Percentiles rank a stretch among this genome's conserved stretches.
Evolutionary conservation across 495 filamentous ascomycete genomes (phyloP).

Genomic region (Penicillium samsonianum): DNA sequence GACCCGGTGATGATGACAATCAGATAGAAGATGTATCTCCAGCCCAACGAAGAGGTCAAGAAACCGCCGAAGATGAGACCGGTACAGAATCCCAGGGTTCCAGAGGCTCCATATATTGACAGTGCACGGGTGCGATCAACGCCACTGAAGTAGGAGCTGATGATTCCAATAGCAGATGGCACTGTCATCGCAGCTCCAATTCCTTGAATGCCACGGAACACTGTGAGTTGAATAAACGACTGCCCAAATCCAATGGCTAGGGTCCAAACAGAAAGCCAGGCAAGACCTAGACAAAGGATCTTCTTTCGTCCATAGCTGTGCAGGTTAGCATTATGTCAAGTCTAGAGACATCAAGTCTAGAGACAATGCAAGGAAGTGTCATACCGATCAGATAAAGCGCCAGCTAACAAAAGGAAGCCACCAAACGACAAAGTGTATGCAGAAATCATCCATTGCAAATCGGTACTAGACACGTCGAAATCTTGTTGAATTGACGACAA

Average conservation of each 20-base stretch:
- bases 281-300: slow-evolving; percentile 37
- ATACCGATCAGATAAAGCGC: slow-evolving; percentile 40
- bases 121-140: slow-evolving; percentile 37
- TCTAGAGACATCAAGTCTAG: no score
- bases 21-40: slow-evolving; percentile 41
- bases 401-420: slow-evolving; percentile 37
- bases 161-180: slow-evolving; percentile 42
- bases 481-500: slow-evolving; percentile 40
- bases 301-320: slow-evolving; percentile 37
- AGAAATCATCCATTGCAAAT: slow-evolving; percentile 45
- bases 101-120: slow-evolving; percentile 40
- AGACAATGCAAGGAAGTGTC: no score
- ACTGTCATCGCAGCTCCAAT: slow-evolving; percentile 42
- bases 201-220: slow-evolving; percentile 41
- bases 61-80: slow-evolving; percentile 42
- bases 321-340: slow-evolving; percentile 3
- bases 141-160: slow-evolving; percentile 42
- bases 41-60: slow-evolving; percentile 39
- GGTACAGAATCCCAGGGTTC: slow-evolving; percentile 40
- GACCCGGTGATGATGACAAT: slow-evolving; percentile 37
- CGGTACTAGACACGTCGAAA: slow-evolving; percentile 35
- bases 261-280: slow-evolving; percentile 40
- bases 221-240: slow-evolving; percentile 37
- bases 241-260: slow-evolving; percentile 40
- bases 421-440: slow-evolving; percentile 43